Conservation (phyloP, 352 stramenopile genomes). For the Phytophthora meadii region DNA sequence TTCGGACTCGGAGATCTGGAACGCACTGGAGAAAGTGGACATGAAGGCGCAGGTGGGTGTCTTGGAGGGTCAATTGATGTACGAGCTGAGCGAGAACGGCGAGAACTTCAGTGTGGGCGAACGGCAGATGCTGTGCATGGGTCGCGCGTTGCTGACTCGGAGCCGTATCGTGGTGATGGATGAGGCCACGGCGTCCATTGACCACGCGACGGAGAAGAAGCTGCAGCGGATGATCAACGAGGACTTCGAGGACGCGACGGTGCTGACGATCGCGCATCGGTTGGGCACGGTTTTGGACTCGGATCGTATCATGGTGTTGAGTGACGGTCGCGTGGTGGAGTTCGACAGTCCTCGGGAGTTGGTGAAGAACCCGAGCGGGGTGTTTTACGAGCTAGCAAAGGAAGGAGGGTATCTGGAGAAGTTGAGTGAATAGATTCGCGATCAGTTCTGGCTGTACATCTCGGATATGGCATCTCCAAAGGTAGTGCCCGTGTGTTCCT, state of each 20-base stretch:
- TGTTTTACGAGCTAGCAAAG: slow-evolving; percentile 22
- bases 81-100: neutral
- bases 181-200: too few relatives aligned
- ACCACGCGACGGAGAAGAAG: too few relatives aligned
- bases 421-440: too few relatives aligned
- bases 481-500: too few relatives aligned
- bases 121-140: too few relatives aligned
- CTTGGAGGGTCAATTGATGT: neutral
- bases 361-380: slow-evolving; percentile 66
- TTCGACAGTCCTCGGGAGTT: slow-evolving; percentile 76
- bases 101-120: neutral
- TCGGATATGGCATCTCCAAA: too few relatives aligned
- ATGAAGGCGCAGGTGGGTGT: slow-evolving; percentile 44
- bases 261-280: slow-evolving; percentile 94
- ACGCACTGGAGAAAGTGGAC: slow-evolving; percentile 77
- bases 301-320: slow-evolving; percentile 82
- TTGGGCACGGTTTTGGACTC: slow-evolving; percentile 56
- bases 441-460: too few relatives aligned
- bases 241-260: slow-evolving; percentile 62
- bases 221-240: too few relatives aligned
- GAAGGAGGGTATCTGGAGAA: neutral
- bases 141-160: too few relatives aligned
- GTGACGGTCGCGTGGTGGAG: slow-evolving; percentile 84
- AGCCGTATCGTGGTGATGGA: too few relatives aligned
- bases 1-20: slow-evolving; percentile 74